Evolutionary conservation across 371 early-diverging fungal genomes (phyloP).

Genomic region (Haplosporangium sp.): DNA sequence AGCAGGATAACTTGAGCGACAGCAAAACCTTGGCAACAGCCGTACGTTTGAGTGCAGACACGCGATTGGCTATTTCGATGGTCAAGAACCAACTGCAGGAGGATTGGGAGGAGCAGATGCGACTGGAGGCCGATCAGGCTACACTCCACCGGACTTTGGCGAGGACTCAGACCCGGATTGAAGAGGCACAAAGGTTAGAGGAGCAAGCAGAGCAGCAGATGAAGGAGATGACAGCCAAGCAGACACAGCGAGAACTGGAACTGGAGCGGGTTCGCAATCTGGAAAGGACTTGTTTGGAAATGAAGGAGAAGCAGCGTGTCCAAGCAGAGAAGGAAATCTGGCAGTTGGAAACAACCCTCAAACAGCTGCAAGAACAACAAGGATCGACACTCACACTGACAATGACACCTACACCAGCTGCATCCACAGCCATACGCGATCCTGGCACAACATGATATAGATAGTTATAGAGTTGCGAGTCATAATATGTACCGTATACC

Average conservation of each 20-base stretch:
- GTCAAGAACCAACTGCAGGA: slow-evolving; percentile 27
- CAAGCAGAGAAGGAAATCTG: slow-evolving; percentile 29
- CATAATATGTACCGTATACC: background rate
- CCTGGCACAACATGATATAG: background rate
- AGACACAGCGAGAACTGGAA: slow-evolving; percentile 16
- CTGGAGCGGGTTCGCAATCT: slow-evolving; percentile 15
- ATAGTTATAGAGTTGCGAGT: no score
- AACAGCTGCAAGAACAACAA: slow-evolving; percentile 6
- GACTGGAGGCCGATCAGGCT: slow-evolving; percentile 32
- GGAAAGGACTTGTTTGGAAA: slow-evolving; percentile 22
- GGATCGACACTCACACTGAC: background rate
- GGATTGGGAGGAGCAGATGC: slow-evolving; percentile 38
- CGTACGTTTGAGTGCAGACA: slow-evolving; percentile 36
- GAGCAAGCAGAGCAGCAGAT: slow-evolving; percentile 22
- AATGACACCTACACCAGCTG: background rate
- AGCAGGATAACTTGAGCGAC: background rate
- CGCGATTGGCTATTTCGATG: slow-evolving; percentile 44
- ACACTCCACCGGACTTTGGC: slow-evolving; percentile 19
- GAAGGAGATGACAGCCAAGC: slow-evolving; percentile 11
- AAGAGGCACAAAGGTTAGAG: slow-evolving; percentile 2
- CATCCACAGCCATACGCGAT: background rate
- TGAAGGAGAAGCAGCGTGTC: slow-evolving; percentile 20
- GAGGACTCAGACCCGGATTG: slow-evolving; percentile 6
- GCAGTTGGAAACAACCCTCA: slow-evolving; percentile 22
- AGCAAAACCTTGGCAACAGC: background rate